Base-by-base conservation (phyloP, 768 basidiomycete species). In the Hebeloma cylindrosporum region DNA sequence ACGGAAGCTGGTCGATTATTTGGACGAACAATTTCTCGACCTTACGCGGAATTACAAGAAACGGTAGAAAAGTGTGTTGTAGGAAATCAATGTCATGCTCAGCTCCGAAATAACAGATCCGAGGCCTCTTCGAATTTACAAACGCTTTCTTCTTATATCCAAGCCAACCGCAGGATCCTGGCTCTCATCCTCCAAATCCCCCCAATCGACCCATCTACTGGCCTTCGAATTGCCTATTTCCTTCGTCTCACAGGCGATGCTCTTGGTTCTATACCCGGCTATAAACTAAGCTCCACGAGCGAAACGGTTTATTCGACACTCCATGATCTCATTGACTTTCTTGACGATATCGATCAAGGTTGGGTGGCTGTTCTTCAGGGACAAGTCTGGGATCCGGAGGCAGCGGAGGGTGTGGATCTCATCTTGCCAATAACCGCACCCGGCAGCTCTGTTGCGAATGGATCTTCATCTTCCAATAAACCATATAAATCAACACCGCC, bases 1-100 rank as follows among this genome's bases (percentile, higher is more conserved):
- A 57, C 72, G 80, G 29, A 77, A 76, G 45, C 70, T 86, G 0
- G 66, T 82, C 5, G 76, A 78, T 16, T 85, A 79, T 56, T 66
- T 90, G 4, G 88, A 90, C 38, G 78, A 77, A 14, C 60, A 71
- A 43, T 81, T 88, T 52, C 67, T 88, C 16, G 73, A 82, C 11
- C 65, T 88, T 20, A 85, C 76, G n/a, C 67, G 83, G 14, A 77
- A 78, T 21, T 85, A 72, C 67, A 88, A 83, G 65, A 90, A 87
- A 66, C 80, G 88, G 87, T 88, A 46, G 30, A n/a, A n/a, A n/a
- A n/a, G n/a, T n/a, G n/a, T n/a, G n/a, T n/a, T n/a, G n/a, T n/a
- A n/a, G n/a, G n/a, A n/a, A n/a, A n/a, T n/a, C n/a, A n/a, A n/a
- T n/a, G n/a, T n/a, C n/a, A n/a, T n/a, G n/a, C n/a, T n/a, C n/a